phyloP scores from a whole-genome alignment of 2,329 filamentous ascomycete species.

The Aspergillus sp. region DNA sequence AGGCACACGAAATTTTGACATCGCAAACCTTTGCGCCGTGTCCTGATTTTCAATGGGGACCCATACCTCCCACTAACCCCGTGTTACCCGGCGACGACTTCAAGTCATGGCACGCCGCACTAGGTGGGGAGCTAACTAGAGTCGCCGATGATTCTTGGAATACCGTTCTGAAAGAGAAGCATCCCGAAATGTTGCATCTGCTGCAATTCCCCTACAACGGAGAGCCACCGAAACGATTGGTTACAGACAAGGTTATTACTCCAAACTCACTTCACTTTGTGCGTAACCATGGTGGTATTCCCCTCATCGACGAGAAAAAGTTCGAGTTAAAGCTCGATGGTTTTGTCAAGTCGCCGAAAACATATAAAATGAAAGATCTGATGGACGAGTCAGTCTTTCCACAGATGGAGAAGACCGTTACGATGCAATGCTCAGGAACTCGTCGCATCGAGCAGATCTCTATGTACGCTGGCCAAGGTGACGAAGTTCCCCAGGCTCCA shows the following conservation, averaged over 20 bases:
- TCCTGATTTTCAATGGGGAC: slow-evolving; percentile 54
- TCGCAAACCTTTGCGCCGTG: slow-evolving; percentile 46
- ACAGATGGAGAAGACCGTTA: slow-evolving; percentile 54
- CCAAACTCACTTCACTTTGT: slow-evolving; percentile 62
- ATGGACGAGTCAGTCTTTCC: slow-evolving; percentile 58
- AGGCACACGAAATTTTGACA: slow-evolving; percentile 52
- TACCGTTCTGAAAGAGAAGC: slow-evolving; percentile 53
- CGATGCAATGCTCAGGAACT: slow-evolving; percentile 65
- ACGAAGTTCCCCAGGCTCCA: slow-evolving; percentile 48
- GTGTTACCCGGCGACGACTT: slow-evolving; percentile 53
- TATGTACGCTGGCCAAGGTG: slow-evolving; percentile 62
- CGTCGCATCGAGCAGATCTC: slow-evolving; percentile 65
- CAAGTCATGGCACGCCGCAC: slow-evolving; percentile 56
- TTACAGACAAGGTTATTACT: slow-evolving; percentile 54
- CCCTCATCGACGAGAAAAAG: slow-evolving; percentile 55
- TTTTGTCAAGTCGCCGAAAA: slow-evolving; percentile 55
- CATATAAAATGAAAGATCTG: slow-evolving; percentile 55
- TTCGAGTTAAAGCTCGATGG: slow-evolving; percentile 56
- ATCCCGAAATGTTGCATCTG: slow-evolving; percentile 57
- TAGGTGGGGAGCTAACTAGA: slow-evolving; percentile 41
- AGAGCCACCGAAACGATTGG: slow-evolving; percentile 56
- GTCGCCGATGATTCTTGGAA: slow-evolving; percentile 58
- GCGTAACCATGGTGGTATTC: slow-evolving; percentile 68
- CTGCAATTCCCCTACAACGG: slow-evolving; percentile 63
- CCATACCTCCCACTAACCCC: slow-evolving; percentile 55